Evolutionary conservation across 768 basidiomycete species (phyloP).

Genomic region (Trichaptum fuscoviolaceum): DNA sequence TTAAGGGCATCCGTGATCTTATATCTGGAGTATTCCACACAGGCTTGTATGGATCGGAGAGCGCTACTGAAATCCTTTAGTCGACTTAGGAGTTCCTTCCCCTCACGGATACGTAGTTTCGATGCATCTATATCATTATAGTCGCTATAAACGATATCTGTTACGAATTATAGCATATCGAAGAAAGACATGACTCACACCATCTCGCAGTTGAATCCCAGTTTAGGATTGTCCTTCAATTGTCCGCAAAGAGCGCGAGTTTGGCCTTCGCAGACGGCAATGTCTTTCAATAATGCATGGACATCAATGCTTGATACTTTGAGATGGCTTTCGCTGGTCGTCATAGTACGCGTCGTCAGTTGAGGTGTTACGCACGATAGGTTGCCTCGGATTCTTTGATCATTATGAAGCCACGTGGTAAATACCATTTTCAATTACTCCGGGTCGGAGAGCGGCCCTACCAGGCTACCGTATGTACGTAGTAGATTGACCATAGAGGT

Average conservation of each 20-base stretch:
- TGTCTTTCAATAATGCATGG: neutral
- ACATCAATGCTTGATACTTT: neutral
- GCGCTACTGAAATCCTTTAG: neutral
- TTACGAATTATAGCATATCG: neutral
- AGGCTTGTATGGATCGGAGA: neutral
- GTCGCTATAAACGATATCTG: neutral
- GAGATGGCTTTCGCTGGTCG: too few species aligned
- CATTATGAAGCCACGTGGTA: too few species aligned
- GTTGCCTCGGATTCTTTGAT: too few species aligned
- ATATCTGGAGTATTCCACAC: neutral
- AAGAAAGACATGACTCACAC: neutral
- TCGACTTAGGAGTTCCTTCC: neutral
- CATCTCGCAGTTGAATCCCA: neutral
- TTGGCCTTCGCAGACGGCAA: neutral
- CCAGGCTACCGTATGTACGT: too few species aligned
- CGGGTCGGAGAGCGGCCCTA: too few species aligned
- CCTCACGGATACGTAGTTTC: neutral
- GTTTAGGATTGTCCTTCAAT: neutral
- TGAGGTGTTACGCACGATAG: too few species aligned
- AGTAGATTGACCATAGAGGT: too few species aligned
- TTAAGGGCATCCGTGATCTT: neutral
- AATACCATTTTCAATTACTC: too few species aligned
- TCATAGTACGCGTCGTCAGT: too few species aligned
- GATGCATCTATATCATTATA: neutral
- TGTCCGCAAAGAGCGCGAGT: neutral